phyloP scores from a whole-genome alignment of 176 grass and related monocot species.

The Chloris gayana region DNA sequence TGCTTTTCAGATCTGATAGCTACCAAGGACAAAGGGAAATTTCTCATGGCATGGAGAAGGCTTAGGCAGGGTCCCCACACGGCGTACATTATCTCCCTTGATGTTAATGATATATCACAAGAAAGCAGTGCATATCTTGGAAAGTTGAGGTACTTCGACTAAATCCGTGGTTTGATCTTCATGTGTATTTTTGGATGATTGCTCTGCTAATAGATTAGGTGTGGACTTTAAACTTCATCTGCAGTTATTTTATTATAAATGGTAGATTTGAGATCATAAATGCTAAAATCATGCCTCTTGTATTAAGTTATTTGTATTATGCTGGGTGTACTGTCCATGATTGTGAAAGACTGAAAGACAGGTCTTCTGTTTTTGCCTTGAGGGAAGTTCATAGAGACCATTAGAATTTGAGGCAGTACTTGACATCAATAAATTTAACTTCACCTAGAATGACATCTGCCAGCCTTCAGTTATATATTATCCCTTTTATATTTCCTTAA shows the following conservation, averaged over 20 bases:
- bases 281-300: too few relatives aligned
- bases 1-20: constrained; percentile 2
- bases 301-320: background rate
- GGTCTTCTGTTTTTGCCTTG: background rate
- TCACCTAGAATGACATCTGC: background rate
- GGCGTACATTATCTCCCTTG: constrained; percentile 68
- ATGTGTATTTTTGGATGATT: background rate
- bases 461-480: background rate
- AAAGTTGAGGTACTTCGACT: constrained; percentile 53
- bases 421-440: background rate
- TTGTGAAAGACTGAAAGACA: background rate
- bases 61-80: constrained; percentile 43
- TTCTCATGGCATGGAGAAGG: constrained; percentile 64
- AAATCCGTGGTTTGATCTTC: constrained; percentile 3
- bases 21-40: constrained; percentile 56
- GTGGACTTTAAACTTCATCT: too few relatives aligned
- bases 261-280: too few relatives aligned
- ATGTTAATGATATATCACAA: constrained; percentile 60
- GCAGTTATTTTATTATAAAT: too few relatives aligned
- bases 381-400: background rate
- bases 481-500: background rate
- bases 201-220: background rate
- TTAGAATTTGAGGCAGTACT: background rate
- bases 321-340: background rate
- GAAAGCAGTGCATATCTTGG: constrained; percentile 64